Percentiles rank a stretch among this genome's conserved stretches.
Evolutionary conservation across 441 rosid species (phyloP).

Genomic region (Adansonia rubrostipa): DNA sequence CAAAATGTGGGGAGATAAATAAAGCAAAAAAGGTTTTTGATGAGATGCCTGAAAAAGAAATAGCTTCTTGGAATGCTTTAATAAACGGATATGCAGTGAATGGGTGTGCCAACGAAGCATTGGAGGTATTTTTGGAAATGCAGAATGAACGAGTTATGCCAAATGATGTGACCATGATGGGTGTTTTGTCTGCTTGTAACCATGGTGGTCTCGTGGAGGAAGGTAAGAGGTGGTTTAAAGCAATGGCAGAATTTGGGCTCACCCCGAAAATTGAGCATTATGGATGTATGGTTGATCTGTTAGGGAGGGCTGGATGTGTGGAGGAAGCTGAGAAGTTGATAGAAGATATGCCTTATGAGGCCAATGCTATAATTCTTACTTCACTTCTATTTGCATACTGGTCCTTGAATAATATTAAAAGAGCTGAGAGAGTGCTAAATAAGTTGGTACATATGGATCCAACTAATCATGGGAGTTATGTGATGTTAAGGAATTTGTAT

Average conservation of each 20-base stretch:
- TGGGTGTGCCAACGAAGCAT: conserved; percentile 54
- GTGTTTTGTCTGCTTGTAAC: conserved; percentile 61
- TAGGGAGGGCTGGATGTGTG: conserved; percentile 55
- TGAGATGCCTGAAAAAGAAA: conserved; percentile 43
- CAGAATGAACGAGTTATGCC: conserved; percentile 38
- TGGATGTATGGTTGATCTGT: conserved; percentile 59
- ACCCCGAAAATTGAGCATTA: conserved; percentile 55
- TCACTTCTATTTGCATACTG: conserved; percentile 61
- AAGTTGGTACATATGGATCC: conserved; percentile 44
- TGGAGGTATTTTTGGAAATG: conserved; percentile 47
- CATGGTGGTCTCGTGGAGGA: conserved; percentile 60
- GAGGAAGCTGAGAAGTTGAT: conserved; percentile 58
- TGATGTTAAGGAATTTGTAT: conserved; percentile 54
- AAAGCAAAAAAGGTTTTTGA: conserved; percentile 46
- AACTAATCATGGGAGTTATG: conserved; percentile 51
- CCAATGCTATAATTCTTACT: conserved; percentile 54
- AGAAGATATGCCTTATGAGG: conserved; percentile 48
- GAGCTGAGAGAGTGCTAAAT: conserved; percentile 47
- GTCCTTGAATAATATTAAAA: conserved; percentile 43
- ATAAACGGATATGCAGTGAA: conserved; percentile 58
- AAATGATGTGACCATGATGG: conserved; percentile 58
- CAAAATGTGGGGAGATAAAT: conserved; percentile 58
- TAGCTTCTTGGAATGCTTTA: conserved; percentile 65
- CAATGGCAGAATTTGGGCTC: conserved; percentile 46
- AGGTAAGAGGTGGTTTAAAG: conserved; percentile 55